Base-by-base conservation (phyloP, 2,329 filamentous ascomycete genomes). In the Phialophora expanda region DNA sequence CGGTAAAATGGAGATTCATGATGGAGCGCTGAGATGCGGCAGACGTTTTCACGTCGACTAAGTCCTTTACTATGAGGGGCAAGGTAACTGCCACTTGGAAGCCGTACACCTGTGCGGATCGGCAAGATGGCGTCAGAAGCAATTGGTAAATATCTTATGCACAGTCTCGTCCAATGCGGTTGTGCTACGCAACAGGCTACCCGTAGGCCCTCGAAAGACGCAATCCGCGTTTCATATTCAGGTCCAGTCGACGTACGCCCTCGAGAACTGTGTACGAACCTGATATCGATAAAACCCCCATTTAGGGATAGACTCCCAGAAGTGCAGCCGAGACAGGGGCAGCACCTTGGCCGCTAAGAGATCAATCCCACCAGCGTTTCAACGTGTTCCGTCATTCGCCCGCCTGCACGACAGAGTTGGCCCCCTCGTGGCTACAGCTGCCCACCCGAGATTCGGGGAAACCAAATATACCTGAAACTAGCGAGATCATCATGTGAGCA, bases 401-500 rank as follows among this genome's bases (percentile, higher is more conserved):
- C 60, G 44, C 55, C 50, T 56, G 32, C 24, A 34, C 56, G 51
- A 56, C 54, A 56, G 32, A 44, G 32, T 62, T 65, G 62, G 32
- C 14, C n/a, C 56, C 63, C 66, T 68, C 66, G 66, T 68, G 66
- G 66, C 56, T 46, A 20, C 38, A 50, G 26, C 26, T 34, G 46
- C 17, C 55, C 53, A 41, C 41, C 53, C 51, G 64, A 57, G 48
- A 51, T 54, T 59, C 61, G 51, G 34, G 24, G 54, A 57, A 11
- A 12, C 20, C 46, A 44, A 38, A 28, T 7, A 44, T n/a, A 20
- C 22, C 54, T 66, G 67, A 63, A 65, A 66, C 67, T 66, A 66
- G 64, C 64, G 64, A 69, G 53, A 65, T 51, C 20, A 51, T 50
- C n/a, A 22, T 59, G 54, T 69, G 64, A 65, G 64, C 59, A 32